Evolutionary conservation across 2,329 filamentous ascomycete genomes (phyloP).

Genomic region (Aspergillus vadensis): DNA sequence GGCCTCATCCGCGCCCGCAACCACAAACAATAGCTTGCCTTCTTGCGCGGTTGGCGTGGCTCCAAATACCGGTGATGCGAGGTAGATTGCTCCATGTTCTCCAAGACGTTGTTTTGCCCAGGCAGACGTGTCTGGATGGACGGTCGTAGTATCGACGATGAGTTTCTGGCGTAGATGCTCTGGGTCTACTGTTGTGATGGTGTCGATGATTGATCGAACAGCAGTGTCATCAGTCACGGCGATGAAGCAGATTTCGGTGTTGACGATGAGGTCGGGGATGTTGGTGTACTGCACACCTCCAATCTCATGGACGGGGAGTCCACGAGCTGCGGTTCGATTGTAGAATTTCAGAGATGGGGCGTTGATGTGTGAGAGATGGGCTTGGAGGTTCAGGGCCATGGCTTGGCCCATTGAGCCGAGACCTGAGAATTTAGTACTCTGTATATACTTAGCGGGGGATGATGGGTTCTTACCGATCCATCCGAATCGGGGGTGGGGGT

Average conservation of each 20-base stretch:
- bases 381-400: conserved; percentile 1
- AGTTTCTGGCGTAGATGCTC: not conserved
- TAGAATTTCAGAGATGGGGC: not conserved
- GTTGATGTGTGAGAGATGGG: not conserved
- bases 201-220: not conserved
- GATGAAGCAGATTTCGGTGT: not conserved
- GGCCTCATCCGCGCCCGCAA: not conserved
- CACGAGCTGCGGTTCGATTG: not conserved
- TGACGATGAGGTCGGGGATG: not conserved
- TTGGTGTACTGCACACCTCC: not conserved
- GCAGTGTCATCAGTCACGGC: not conserved
- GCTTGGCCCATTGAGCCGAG: not conserved
- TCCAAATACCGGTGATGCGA: not conserved
- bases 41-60: not conserved
- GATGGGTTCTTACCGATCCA: not conserved
- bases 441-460: not conserved
- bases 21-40: not conserved
- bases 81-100: not conserved
- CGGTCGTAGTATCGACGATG: not conserved
- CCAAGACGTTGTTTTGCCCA: not conserved
- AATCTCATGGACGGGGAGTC: not conserved
- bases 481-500: not conserved
- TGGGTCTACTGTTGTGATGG: not conserved
- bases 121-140: not conserved
- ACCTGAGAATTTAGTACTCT: not conserved